phyloP scores from a whole-genome alignment of 129 eudicot species.

The Smallanthus sonchifolius region DNA sequence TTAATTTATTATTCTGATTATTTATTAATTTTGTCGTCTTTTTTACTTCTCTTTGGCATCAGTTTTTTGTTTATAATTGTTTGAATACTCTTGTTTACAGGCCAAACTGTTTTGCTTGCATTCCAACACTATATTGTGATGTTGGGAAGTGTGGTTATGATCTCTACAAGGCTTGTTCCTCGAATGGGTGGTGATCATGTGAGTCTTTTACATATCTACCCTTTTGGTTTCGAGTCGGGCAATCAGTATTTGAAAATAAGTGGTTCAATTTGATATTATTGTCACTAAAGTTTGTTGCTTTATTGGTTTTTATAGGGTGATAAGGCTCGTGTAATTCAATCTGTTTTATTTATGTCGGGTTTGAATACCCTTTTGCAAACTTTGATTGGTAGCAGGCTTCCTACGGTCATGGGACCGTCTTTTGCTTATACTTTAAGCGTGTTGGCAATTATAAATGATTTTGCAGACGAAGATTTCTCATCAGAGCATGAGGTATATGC shows the following conservation, averaged over 20 bases:
- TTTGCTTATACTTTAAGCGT: slow-evolving; percentile 74
- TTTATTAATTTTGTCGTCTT: neutral
- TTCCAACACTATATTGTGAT: slow-evolving; percentile 96
- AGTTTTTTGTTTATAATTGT: neutral
- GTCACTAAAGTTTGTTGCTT: slow-evolving; percentile 21
- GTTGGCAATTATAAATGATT: slow-evolving; percentile 55
- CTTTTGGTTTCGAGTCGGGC: neutral
- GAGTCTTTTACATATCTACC: slow-evolving; percentile 30
- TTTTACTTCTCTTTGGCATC: slow-evolving; percentile 2
- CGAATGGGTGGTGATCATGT: slow-evolving; percentile 83
- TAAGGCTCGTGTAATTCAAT: slow-evolving; percentile 87
- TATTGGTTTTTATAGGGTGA: slow-evolving; percentile 56
- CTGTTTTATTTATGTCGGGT: slow-evolving; percentile 79
- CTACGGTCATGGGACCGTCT: slow-evolving; percentile 98
- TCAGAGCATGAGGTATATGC: slow-evolving; percentile 64
- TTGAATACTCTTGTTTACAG: slow-evolving; percentile 35
- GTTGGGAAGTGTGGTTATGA: slow-evolving; percentile 82
- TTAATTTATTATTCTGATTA: slow-evolving; percentile 4
- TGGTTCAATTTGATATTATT: slow-evolving; percentile 3
- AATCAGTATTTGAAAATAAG: neutral
- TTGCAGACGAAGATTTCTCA: slow-evolving; percentile 41
- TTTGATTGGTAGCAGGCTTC: slow-evolving; percentile 78
- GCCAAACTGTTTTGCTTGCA: slow-evolving; percentile 60
- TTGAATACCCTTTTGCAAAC: slow-evolving; percentile 92
- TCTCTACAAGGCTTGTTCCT: slow-evolving; percentile 76